A percentile compares a stretch with the other conserved stretches of the same genome.
These are phyloP conservation scores for Bertia moriformis DNA, from an alignment of 2,329 filamentous ascomycete species.

Conservation along the genomic window DNA sequence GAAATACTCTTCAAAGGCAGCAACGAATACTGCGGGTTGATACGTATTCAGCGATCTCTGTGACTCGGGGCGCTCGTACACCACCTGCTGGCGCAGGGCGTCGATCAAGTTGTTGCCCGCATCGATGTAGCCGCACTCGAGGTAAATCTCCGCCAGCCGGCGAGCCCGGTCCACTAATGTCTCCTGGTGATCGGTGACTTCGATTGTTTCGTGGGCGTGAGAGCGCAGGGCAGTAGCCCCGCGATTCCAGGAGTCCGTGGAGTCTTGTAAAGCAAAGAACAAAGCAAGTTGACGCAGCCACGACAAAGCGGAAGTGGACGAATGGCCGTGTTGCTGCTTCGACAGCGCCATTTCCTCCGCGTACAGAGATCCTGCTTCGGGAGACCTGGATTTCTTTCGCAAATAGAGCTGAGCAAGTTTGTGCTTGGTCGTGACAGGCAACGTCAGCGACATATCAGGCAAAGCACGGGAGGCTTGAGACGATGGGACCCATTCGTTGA, in stretches of 20 bases:
- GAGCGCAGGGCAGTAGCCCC: neutral
- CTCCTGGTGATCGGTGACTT: neutral
- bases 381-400: neutral
- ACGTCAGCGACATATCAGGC: neutral
- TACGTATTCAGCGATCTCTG: neutral
- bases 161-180: neutral
- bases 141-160: neutral
- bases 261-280: neutral
- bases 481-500: neutral
- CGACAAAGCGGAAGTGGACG: neutral
- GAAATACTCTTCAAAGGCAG: neutral
- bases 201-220: neutral
- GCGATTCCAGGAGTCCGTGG: neutral
- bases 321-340: neutral
- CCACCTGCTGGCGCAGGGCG: neutral
- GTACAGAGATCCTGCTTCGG: neutral
- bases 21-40: neutral
- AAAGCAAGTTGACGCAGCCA: neutral
- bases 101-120: neutral
- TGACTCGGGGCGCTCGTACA: neutral
- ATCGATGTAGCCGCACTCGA: neutral
- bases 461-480: neutral
- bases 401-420: conserved; percentile 1
- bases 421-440: neutral
- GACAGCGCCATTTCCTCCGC: neutral